These are phyloP conservation scores for Sphagnum tenellum DNA, from an alignment of 225 moss, liverwort and hornwort species.

Conservation along the genomic window DNA sequence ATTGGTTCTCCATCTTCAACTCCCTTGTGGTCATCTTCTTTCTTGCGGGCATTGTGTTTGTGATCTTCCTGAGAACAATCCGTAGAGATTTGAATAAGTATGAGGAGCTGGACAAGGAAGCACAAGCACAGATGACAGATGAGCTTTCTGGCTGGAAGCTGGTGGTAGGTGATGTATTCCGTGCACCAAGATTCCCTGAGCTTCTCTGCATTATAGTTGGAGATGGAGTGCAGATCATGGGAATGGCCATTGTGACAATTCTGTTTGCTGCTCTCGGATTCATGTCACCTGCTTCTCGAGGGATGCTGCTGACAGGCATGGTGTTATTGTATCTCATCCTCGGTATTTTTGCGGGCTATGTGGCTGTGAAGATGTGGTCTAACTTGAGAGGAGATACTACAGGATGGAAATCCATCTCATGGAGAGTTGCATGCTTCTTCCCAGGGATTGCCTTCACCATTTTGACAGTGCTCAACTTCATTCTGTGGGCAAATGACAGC, in stretches of 20 bases:
- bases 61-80: conserved; percentile 81
- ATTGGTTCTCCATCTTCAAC: conserved; percentile 98
- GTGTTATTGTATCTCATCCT: too few relatives aligned
- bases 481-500: too few relatives aligned
- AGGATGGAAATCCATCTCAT: too few relatives aligned
- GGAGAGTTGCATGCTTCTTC: too few relatives aligned
- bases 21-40: conserved; percentile 94
- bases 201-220: conserved; percentile 80
- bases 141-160: conserved; percentile 98
- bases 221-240: conserved; percentile 87
- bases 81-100: conserved; percentile 86
- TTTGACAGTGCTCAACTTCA: too few relatives aligned
- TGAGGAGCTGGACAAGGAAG: conserved; percentile 93
- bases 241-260: conserved; percentile 88
- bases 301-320: too few relatives aligned
- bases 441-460: too few relatives aligned
- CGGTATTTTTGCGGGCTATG: too few relatives aligned
- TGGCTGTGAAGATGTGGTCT: too few relatives aligned
- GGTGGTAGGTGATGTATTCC: conserved; percentile 90
- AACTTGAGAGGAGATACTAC: too few relatives aligned
- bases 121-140: conserved; percentile 95
- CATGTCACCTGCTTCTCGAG: too few relatives aligned
- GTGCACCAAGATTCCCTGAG: conserved; percentile 47
- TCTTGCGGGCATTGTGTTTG: conserved; percentile 92
- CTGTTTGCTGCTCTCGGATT: conserved; percentile 1